Base-by-base conservation (phyloP, 78 protist species). In the Planoprotostelium fungivorum region DNA sequence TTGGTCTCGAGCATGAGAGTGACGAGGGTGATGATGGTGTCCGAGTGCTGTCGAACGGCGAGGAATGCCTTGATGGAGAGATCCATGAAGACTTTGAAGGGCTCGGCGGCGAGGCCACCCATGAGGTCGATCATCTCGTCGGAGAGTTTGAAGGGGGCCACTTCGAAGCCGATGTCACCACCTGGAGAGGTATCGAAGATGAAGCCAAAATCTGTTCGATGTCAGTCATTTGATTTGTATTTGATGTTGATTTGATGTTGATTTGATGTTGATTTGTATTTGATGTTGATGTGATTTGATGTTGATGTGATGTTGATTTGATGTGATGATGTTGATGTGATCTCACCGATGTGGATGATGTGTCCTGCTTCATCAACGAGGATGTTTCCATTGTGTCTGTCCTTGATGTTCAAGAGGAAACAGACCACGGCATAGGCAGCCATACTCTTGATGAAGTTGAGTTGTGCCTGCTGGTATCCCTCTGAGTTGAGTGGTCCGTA, bases 371-470 rank as follows among this genome's bases (percentile, higher is more conserved):
- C 96, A 23, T 93, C 95, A 0, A 97, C 88, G 37, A 97, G 90
- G 51, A 97, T 95, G 85, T 97, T 97, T 31, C 98, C 98, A 87
- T 97, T 96, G 94, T 97, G 97, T 83, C 98, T 88, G 90, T 96
- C 98, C 87, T 96, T 97, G 92, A 97, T 91, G 84, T 96, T 96
- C n/a, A 97, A 86, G 29, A 97, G 38, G 86, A 90, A 97, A 38
- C 93, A 90, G 1, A 92, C 96, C 1, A 97, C 97, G 10, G 98
- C 87, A 87, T 97, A 97, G 37, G 96, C 98, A 0, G 98, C 99
- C 95, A 97, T 95, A 28, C 90, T 38, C 88, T 51, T 85, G 87
- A 97, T 89, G 38, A 97, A 97, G 88, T 96, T 94, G 87, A 38
- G 86, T 29, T 96, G 91, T 28, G 99, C 99, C 36, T 90, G 84